Conservation (phyloP, 2,329 filamentous ascomycete genomes). For the Pseudopithomyces chartarum region DNA sequence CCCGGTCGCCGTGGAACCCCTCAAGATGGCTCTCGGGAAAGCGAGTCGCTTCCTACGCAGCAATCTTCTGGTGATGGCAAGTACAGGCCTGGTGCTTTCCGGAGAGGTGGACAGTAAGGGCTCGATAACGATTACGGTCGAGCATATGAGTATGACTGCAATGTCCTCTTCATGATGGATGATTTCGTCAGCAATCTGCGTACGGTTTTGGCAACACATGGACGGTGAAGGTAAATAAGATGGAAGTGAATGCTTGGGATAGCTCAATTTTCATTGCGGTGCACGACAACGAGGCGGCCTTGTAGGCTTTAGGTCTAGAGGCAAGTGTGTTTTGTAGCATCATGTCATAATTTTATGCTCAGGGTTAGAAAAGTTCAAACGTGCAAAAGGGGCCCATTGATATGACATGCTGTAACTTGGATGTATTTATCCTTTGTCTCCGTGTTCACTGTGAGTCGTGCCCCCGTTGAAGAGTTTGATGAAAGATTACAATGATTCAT, state of each 20-base stretch:
- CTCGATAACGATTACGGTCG: background rate
- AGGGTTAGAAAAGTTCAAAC: slow-evolving; percentile 1
- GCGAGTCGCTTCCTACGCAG: slow-evolving; percentile 24
- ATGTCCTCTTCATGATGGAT: slow-evolving; percentile 7
- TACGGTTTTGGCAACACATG: background rate
- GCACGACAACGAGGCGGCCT: background rate
- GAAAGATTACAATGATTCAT: too few relatives aligned
- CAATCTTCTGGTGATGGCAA: slow-evolving; percentile 41
- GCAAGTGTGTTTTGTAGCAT: background rate
- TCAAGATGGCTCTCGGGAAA: slow-evolving; percentile 27
- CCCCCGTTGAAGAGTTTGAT: background rate
- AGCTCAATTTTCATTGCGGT: background rate
- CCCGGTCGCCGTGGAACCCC: slow-evolving; percentile 30
- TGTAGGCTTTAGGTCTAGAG: background rate
- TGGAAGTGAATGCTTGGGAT: background rate
- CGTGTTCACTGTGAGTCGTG: background rate
- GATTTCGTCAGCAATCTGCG: background rate
- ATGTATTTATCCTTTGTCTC: background rate
- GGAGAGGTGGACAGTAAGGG: slow-evolving; percentile 17
- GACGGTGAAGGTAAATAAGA: background rate
- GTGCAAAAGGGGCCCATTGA: background rate
- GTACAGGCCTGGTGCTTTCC: slow-evolving; percentile 48
- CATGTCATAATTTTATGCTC: slow-evolving; percentile 4
- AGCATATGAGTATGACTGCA: background rate
- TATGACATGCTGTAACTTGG: background rate